A percentile compares a stretch with the other conserved stretches of the same genome.
These are phyloP conservation scores for Saraca asoca DNA, from an alignment of 331 rosid species.

Conservation along the genomic window DNA sequence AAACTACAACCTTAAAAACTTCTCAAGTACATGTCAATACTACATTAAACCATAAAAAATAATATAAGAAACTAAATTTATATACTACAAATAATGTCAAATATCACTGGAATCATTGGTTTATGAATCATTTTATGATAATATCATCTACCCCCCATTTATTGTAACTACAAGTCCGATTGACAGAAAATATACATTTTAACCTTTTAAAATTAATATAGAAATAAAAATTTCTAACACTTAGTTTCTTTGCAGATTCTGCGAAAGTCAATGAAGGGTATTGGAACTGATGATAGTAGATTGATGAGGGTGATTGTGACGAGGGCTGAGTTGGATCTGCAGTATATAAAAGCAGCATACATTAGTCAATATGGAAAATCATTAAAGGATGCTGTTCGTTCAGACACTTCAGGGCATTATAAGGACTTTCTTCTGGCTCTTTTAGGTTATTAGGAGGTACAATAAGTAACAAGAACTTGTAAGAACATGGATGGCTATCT, in stretches of 20 bases:
- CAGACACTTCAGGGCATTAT: conserved; percentile 74
- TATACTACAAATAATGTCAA: too few species aligned
- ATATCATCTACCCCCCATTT: too few species aligned
- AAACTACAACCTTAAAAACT: too few species aligned
- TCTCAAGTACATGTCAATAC: too few species aligned
- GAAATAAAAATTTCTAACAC: background rate
- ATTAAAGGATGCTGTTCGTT: conserved; percentile 59
- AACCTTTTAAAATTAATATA: background rate
- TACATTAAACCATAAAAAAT: too few species aligned
- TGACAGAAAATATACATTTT: too few species aligned
- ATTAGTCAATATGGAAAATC: conserved; percentile 50
- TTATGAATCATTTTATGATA: too few species aligned
- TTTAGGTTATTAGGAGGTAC: conserved; percentile 39
- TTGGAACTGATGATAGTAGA: conserved; percentile 69
- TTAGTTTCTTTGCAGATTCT: conserved; percentile 43
- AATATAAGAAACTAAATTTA: too few species aligned
- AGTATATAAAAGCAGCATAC: conserved; percentile 62
- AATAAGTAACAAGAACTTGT: background rate
- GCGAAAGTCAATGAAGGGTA: conserved; percentile 70
- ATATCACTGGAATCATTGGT: too few species aligned
- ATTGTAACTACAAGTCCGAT: too few species aligned
- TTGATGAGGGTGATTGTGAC: conserved; percentile 62
- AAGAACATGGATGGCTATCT: too few species aligned
- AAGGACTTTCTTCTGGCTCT: conserved; percentile 64
- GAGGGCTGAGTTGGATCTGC: conserved; percentile 75